Evolutionary conservation across 805 yeast species (phyloP).

Genomic region (Ogataea nakhonphanomensis): DNA sequence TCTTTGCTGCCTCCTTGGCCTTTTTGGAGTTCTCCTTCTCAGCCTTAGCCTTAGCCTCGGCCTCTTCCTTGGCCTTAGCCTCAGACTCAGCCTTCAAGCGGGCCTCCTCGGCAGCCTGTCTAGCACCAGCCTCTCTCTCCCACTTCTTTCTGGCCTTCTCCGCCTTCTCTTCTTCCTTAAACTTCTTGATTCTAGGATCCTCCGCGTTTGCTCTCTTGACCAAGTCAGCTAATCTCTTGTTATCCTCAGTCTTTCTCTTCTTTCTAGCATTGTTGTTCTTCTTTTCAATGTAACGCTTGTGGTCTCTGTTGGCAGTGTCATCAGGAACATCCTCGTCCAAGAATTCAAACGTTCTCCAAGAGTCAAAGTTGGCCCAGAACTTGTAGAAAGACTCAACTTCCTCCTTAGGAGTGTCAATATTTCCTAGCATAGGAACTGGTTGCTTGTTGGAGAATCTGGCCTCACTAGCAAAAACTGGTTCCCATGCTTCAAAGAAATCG

Average conservation of each 20-base stretch:
- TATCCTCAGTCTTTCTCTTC: slow-evolving; percentile 97
- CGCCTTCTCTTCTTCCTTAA: slow-evolving; percentile 91
- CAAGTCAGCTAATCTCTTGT: slow-evolving; percentile 77
- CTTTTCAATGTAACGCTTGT: slow-evolving; percentile 97
- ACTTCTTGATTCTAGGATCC: slow-evolving; percentile 92
- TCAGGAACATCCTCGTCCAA: slow-evolving; percentile 99
- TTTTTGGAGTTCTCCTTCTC: slow-evolving; percentile 64
- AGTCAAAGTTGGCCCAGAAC: slow-evolving; percentile 91
- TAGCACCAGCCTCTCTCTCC: slow-evolving; percentile 97
- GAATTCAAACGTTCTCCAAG: slow-evolving; percentile 98
- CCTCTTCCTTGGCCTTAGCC: slow-evolving; percentile 73
- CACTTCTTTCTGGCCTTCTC: slow-evolving; percentile 94
- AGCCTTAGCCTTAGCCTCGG: slow-evolving; percentile 64
- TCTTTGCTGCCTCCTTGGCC: slow-evolving; percentile 94
- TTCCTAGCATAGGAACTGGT: slow-evolving; percentile 85
- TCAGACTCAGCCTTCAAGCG: slow-evolving; percentile 84
- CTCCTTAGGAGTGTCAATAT: slow-evolving; percentile 59
- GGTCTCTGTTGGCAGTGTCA: slow-evolving; percentile 98
- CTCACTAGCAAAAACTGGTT: slow-evolving; percentile 86
- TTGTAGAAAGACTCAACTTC: slow-evolving; percentile 86
- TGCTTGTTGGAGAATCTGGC: slow-evolving; percentile 88
- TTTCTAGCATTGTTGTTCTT: slow-evolving; percentile 95
- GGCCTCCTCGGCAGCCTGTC: slow-evolving; percentile 94
- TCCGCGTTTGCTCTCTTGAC: slow-evolving; percentile 85
- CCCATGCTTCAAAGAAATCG: slow-evolving; percentile 91